Evolutionary conservation across 352 stramenopile species (phyloP).

Genomic region (Pythium vanterpoolii): DNA sequence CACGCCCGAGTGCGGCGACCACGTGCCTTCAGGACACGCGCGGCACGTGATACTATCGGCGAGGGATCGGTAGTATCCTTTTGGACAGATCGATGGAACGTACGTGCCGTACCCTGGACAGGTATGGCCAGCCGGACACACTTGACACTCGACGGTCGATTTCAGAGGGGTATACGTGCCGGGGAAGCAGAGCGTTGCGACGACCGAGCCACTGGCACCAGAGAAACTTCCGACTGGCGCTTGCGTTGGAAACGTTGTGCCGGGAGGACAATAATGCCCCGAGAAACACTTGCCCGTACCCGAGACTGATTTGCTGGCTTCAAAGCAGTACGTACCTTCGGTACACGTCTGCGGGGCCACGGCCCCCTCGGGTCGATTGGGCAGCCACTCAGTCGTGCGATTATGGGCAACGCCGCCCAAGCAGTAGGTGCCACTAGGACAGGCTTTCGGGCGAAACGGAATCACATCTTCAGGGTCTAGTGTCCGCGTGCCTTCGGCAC

Average conservation of each 20-base stretch:
- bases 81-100: conserved; percentile 92
- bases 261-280: conserved; percentile 95
- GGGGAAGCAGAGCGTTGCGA: conserved; percentile 94
- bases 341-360: conserved; percentile 91
- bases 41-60: conserved; percentile 95
- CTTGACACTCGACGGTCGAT: conserved; percentile 81
- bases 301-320: conserved; percentile 68
- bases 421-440: conserved; percentile 93
- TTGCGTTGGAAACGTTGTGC: conserved; percentile 82
- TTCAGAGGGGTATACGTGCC: conserved; percentile 94
- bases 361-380: conserved; percentile 73
- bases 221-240: conserved; percentile 93
- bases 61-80: conserved; percentile 93
- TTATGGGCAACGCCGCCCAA: conserved; percentile 93
- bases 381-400: conserved; percentile 90
- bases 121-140: conserved; percentile 93
- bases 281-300: conserved; percentile 89
- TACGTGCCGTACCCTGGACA: conserved; percentile 95
- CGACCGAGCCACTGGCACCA: conserved; percentile 82
- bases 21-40: conserved; percentile 93
- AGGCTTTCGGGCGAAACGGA: conserved; percentile 81
- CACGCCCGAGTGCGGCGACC: conserved; percentile 88
- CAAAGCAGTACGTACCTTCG: conserved; percentile 94
- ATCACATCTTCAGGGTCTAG: conserved; percentile 83
- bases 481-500: conserved; percentile 89